A percentile compares a stretch with the other conserved stretches of the same genome.
phyloP scores from a whole-genome alignment of 2,329 filamentous ascomycete species.

The Colletotrichum sp. region DNA sequence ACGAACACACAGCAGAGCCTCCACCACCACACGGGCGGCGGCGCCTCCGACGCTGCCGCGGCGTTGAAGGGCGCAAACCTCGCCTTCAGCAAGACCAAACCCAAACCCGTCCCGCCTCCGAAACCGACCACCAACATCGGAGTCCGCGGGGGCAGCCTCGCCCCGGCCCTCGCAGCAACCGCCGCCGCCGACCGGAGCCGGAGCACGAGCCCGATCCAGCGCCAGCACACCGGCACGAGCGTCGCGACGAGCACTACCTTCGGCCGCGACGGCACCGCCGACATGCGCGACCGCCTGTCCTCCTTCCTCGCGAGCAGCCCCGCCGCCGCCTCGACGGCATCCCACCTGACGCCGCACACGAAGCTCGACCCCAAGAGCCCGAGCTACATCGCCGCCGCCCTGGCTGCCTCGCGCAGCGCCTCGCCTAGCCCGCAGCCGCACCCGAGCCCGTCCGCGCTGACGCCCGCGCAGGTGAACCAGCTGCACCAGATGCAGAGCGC shows the following conservation, averaged over 20 bases:
- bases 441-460: constrained; percentile 2
- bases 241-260: constrained; percentile 18
- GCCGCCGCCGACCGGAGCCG: constrained; percentile 35
- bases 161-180: constrained; percentile 20
- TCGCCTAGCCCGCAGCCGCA: constrained; percentile 20
- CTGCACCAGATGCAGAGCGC: constrained; percentile 11
- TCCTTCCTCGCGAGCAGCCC: constrained; percentile 26
- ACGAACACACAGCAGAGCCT: constrained; percentile 13
- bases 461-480: constrained; percentile 16
- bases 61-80: constrained; percentile 60
- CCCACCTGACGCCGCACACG: constrained; percentile 19
- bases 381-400: constrained; percentile 65
- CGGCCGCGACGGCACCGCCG: constrained; percentile 11
- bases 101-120: constrained; percentile 18
- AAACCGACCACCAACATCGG: neutral
- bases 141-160: constrained; percentile 39
- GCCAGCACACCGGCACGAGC: constrained; percentile 45
- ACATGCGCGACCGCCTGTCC: constrained; percentile 27
- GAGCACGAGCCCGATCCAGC: constrained; percentile 27
- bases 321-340: constrained; percentile 1
- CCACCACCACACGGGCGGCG: constrained; percentile 24
- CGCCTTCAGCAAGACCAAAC: constrained; percentile 49
- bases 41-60: constrained; percentile 39
- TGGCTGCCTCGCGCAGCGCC: constrained; percentile 43
- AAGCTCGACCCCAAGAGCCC: constrained; percentile 53